Percentiles rank a stretch among this genome's conserved stretches.
Evolutionary conservation across 2,329 filamentous ascomycete species (phyloP).

Genomic region (Coniochaeta hoffmannii): DNA sequence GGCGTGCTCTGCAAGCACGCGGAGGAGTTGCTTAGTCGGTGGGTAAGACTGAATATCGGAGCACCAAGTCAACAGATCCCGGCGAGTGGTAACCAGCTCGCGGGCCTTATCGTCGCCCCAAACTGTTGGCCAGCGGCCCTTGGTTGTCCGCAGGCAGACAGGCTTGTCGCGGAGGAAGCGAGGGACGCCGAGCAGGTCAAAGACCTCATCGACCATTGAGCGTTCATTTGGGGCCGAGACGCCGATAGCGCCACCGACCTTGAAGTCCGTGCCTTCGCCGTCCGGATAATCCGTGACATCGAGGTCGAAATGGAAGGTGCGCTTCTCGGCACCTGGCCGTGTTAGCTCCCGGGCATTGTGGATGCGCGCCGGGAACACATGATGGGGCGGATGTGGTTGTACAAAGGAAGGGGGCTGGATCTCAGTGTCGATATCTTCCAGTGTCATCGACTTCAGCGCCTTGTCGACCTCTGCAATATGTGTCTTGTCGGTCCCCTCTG

Average conservation of each 20-base stretch:
- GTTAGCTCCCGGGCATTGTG: slow-evolving; percentile 83
- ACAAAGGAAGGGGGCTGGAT: slow-evolving; percentile 82
- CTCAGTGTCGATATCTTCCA: slow-evolving; percentile 44
- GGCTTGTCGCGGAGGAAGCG: slow-evolving; percentile 78
- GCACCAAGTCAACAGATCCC: slow-evolving; percentile 94
- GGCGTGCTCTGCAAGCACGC: slow-evolving; percentile 79
- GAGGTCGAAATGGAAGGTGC: slow-evolving; percentile 95
- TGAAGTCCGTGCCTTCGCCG: slow-evolving; percentile 82
- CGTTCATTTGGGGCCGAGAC: slow-evolving; percentile 82
- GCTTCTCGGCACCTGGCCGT: slow-evolving; percentile 82
- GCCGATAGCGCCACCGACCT: slow-evolving; percentile 92
- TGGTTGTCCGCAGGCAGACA: slow-evolving; percentile 68
- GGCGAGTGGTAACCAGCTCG: slow-evolving; percentile 80
- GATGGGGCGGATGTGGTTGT: slow-evolving; percentile 87
- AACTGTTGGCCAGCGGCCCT: slow-evolving; percentile 91
- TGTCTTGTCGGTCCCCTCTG: slow-evolving; percentile 6
- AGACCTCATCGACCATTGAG: slow-evolving; percentile 69
- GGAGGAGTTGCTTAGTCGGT: slow-evolving; percentile 79
- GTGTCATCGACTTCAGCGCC: slow-evolving; percentile 16
- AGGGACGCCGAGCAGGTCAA: slow-evolving; percentile 75
- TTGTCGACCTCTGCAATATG: slow-evolving; percentile 13
- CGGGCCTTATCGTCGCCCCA: slow-evolving; percentile 88
- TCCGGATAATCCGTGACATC: slow-evolving; percentile 88
- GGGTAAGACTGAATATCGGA: slow-evolving; percentile 88
- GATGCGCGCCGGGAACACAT: slow-evolving; percentile 85